These are phyloP conservation scores for Leccinum barrowsii DNA, from an alignment of 768 basidiomycete species.

Conservation along the genomic window DNA sequence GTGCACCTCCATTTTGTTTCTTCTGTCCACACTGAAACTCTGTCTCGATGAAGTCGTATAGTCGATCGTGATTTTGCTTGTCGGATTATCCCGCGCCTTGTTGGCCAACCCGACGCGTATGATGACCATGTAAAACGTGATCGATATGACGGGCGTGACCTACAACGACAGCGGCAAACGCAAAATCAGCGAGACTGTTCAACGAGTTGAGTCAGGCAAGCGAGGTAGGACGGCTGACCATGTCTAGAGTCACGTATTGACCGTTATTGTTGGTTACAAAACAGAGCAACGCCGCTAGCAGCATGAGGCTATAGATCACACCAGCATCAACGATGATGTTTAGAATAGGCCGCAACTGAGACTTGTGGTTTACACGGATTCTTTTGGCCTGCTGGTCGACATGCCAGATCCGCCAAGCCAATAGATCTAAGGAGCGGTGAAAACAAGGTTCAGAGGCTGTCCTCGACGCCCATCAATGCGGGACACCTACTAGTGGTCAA, in stretches of 20 bases:
- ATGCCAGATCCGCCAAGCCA: slow-evolving; percentile 31
- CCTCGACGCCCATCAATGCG: background rate
- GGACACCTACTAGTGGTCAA: slow-evolving; percentile 28
- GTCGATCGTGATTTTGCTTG: background rate
- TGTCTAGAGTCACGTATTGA: slow-evolving; percentile 35
- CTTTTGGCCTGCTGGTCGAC: slow-evolving; percentile 22
- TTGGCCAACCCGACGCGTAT: slow-evolving; percentile 32
- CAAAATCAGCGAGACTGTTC: background rate
- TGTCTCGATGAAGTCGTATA: background rate
- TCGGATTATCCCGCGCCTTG: background rate
- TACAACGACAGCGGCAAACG: slow-evolving; percentile 3
- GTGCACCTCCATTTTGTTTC: slow-evolving; percentile 6
- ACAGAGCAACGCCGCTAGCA: slow-evolving; percentile 31
- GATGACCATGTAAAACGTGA: slow-evolving; percentile 43
- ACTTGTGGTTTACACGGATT: slow-evolving; percentile 9
- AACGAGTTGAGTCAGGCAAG: background rate
- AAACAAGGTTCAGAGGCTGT: background rate
- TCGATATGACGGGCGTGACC: slow-evolving; percentile 39
- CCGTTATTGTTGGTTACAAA: slow-evolving; percentile 28
- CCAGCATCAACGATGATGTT: slow-evolving; percentile 37
- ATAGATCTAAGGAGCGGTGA: slow-evolving; percentile 14
- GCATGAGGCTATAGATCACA: slow-evolving; percentile 35
- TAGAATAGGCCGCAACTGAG: slow-evolving; percentile 18
- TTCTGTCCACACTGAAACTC: background rate
- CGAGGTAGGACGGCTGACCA: slow-evolving; percentile 21